A percentile compares a stretch with the other conserved stretches of the same genome.
These are phyloP conservation scores for Salix purpurea DNA, from an alignment of 345 rosid species.

Conservation along the genomic window DNA sequence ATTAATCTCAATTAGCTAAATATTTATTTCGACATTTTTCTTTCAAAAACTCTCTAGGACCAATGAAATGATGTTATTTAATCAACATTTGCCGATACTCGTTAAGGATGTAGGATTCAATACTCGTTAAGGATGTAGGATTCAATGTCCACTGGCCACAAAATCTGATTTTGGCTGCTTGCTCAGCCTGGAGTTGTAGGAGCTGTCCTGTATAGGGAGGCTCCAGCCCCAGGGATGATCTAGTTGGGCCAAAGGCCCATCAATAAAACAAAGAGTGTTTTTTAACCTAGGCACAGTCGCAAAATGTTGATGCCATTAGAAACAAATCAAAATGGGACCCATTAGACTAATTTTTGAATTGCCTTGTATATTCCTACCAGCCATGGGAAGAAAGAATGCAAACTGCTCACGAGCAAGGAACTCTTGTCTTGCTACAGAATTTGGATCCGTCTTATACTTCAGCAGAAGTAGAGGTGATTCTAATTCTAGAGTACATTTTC, in stretches of 20 bases:
- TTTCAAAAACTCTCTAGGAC: not conserved
- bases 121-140: not conserved
- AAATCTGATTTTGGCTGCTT: not conserved
- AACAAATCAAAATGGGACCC: not conserved
- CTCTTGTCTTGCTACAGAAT: constrained; percentile 64
- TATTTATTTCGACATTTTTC: not conserved
- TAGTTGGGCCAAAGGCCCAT: not conserved
- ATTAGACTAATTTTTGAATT: constrained; percentile 15
- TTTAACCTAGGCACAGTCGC: not conserved
- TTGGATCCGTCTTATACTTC: constrained; percentile 67
- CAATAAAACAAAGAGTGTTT: not conserved
- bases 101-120: not conserved
- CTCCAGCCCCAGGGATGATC: not conserved
- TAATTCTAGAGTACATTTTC: not conserved
- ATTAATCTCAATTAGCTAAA: not conserved
- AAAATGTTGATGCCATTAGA: not conserved
- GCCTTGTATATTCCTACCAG: constrained; percentile 32
- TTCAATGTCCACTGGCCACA: not conserved
- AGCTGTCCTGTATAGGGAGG: not conserved
- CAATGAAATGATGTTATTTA: not conserved
- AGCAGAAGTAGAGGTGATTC: constrained; percentile 64
- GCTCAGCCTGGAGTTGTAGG: not conserved
- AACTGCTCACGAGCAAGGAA: constrained; percentile 46
- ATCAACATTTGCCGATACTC: not conserved
- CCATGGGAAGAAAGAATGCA: constrained; percentile 70